Conservation (phyloP, 2,329 filamentous ascomycete species). For the Bretziella fagacearum region DNA sequence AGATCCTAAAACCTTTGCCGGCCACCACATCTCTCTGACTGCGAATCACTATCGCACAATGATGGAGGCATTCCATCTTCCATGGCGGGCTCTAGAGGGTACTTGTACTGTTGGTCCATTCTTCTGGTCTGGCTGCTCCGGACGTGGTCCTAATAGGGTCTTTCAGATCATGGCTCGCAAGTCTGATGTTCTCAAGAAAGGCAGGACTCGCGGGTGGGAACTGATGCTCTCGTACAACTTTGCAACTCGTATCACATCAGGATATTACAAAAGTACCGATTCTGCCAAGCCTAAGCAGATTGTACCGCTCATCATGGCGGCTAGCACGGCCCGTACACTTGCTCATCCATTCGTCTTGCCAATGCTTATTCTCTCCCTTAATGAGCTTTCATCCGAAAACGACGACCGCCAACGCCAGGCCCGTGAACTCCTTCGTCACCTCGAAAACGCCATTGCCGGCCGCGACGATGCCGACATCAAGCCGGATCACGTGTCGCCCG, state of each 20-base stretch:
- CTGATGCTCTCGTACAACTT: slow-evolving; percentile 44
- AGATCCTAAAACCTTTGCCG: slow-evolving; percentile 40
- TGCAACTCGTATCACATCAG: slow-evolving; percentile 37
- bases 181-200: slow-evolving; percentile 49
- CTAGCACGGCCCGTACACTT: slow-evolving; percentile 29
- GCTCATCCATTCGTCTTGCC: slow-evolving; percentile 43
- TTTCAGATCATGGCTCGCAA: slow-evolving; percentile 48
- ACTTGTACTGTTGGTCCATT: slow-evolving; percentile 44
- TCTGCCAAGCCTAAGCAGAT: slow-evolving; percentile 29
- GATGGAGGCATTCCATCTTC: slow-evolving; percentile 36
- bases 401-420: slow-evolving; percentile 47
- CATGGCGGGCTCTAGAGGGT: slow-evolving; percentile 40
- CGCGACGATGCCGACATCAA: slow-evolving; percentile 40
- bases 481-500: slow-evolving; percentile 37
- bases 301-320: slow-evolving; percentile 28
- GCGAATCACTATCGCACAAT: slow-evolving; percentile 36
- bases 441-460: slow-evolving; percentile 45
- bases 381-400: slow-evolving; percentile 37
- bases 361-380: slow-evolving; percentile 39
- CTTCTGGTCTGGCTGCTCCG: slow-evolving; percentile 42
- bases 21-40: slow-evolving; percentile 36
- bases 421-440: slow-evolving; percentile 40
- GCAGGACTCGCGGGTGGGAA: slow-evolving; percentile 46
- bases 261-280: slow-evolving; percentile 43
- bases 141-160: slow-evolving; percentile 38